These are phyloP conservation scores for Xerocomus cyaneibrunnescens DNA, from an alignment of 1,284 basidiomycete genomes.

Conservation along the genomic window DNA sequence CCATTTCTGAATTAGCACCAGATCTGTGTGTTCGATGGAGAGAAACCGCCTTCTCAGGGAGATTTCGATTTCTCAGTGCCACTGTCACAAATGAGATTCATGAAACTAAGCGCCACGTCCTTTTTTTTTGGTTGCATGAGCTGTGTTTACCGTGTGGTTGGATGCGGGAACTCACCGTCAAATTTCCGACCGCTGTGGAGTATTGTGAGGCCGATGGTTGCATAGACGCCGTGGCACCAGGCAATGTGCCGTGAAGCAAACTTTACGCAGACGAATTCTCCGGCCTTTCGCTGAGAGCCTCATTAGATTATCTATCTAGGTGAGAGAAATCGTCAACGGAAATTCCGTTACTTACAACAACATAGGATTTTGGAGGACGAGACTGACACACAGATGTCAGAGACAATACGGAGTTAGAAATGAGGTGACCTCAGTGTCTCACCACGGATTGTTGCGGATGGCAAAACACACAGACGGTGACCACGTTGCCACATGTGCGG, in stretches of 20 bases:
- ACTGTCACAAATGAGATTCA: constrained; percentile 10
- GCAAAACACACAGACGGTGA: not conserved
- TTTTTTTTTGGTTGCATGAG: not conserved
- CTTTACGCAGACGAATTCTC: not conserved
- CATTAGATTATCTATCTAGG: not conserved
- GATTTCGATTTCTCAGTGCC: constrained; percentile 1
- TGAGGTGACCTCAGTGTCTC: constrained; percentile 14
- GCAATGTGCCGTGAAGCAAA: not conserved
- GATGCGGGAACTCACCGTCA: not conserved
- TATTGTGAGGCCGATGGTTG: not conserved
- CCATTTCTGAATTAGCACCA: constrained; percentile 6
- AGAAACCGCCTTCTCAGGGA: constrained; percentile 1
- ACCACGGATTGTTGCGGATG: constrained; percentile 8
- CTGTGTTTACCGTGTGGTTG: not conserved
- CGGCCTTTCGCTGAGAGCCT: not conserved
- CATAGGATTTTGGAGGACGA: not conserved
- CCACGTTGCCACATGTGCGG: not conserved
- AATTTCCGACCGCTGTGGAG: not conserved
- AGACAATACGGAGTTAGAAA: constrained; percentile 5
- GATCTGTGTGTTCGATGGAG: constrained; percentile 5
- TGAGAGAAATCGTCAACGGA: not conserved
- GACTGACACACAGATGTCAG: constrained; percentile 2
- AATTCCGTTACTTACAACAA: constrained; percentile 8
- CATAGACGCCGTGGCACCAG: not conserved
- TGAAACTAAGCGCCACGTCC: constrained; percentile 9